phyloP scores from a whole-genome alignment of 768 basidiomycete species.

The Suillus tomentosus region DNA sequence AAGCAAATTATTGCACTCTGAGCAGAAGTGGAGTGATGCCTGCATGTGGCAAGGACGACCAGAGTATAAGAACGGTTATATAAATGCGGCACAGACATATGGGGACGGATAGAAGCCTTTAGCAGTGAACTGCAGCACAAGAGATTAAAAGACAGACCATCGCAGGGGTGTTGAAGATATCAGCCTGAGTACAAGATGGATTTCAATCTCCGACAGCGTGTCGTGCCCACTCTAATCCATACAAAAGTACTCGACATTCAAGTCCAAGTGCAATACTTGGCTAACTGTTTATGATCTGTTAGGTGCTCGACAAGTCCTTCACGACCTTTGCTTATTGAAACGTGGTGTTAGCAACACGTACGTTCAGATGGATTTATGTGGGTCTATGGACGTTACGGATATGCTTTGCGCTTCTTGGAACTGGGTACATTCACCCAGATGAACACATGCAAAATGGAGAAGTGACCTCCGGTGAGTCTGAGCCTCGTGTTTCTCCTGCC shows the following conservation, averaged over 20 bases:
- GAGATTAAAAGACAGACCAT: constrained; percentile 29
- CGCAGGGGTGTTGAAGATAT: background rate
- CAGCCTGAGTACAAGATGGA: constrained; percentile 15
- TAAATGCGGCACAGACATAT: background rate
- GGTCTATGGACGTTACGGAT: constrained; percentile 30
- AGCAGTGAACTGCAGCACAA: constrained; percentile 18
- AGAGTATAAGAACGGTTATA: background rate
- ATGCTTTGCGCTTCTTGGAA: constrained; percentile 36
- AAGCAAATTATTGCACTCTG: constrained; percentile 93
- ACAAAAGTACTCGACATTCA: background rate
- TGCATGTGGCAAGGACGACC: constrained; percentile 27
- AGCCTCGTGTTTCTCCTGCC: constrained; percentile 6
- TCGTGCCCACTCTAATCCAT: background rate
- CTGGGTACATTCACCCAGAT: constrained; percentile 44
- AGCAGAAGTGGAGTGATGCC: constrained; percentile 89
- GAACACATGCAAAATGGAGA: constrained; percentile 46
- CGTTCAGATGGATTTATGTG: constrained; percentile 24
- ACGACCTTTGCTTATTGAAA: background rate
- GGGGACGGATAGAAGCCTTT: constrained; percentile 3
- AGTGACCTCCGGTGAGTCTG: constrained; percentile 35
- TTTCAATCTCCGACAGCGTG: constrained; percentile 32
- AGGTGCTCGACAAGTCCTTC: background rate
- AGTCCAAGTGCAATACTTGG: background rate
- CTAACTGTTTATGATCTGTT: background rate
- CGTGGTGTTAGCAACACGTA: constrained; percentile 17